Percentiles rank a stretch among this genome's conserved stretches.
Conservation (phyloP, 768 basidiomycete genomes). For the Austroboletus eburneus region DNA sequence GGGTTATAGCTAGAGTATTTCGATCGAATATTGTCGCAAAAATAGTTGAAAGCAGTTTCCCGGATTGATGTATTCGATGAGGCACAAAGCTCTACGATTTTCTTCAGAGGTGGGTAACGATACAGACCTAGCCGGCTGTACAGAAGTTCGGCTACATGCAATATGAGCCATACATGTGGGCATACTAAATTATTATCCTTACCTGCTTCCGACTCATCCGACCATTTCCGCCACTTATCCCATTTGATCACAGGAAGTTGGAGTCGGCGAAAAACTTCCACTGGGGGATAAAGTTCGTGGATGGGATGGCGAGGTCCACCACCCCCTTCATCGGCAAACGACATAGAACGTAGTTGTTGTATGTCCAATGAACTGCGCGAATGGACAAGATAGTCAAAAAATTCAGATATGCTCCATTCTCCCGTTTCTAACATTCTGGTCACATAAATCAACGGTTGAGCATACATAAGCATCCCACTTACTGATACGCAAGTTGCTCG, state of each 20-base stretch:
- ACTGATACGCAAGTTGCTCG: not conserved
- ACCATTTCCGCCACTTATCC: not conserved
- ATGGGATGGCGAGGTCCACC: not conserved
- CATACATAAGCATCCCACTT: not conserved
- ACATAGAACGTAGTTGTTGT: no score
- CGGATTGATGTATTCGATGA: constrained; percentile 49
- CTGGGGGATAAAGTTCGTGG: not conserved
- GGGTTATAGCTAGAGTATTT: constrained; percentile 44
- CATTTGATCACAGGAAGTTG: not conserved
- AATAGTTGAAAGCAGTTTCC: constrained; percentile 64
- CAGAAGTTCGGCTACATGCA: constrained; percentile 58
- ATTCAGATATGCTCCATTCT: not conserved
- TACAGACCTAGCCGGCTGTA: constrained; percentile 63
- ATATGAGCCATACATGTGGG: not conserved
- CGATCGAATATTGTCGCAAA: constrained; percentile 43
- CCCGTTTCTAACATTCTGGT: not conserved
- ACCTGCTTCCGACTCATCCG: not conserved
- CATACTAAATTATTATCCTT: not conserved
- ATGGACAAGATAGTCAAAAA: not conserved
- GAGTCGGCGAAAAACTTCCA: not conserved
- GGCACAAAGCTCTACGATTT: constrained; percentile 59
- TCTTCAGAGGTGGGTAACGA: constrained; percentile 58
- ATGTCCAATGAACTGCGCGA: no score
- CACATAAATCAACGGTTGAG: not conserved
- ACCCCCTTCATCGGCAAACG: not conserved